A percentile compares a stretch with the other conserved stretches of the same genome.
Evolutionary conservation across 1,284 basidiomycete species (phyloP).

Genomic region (Malassezia yamatoensis): DNA sequence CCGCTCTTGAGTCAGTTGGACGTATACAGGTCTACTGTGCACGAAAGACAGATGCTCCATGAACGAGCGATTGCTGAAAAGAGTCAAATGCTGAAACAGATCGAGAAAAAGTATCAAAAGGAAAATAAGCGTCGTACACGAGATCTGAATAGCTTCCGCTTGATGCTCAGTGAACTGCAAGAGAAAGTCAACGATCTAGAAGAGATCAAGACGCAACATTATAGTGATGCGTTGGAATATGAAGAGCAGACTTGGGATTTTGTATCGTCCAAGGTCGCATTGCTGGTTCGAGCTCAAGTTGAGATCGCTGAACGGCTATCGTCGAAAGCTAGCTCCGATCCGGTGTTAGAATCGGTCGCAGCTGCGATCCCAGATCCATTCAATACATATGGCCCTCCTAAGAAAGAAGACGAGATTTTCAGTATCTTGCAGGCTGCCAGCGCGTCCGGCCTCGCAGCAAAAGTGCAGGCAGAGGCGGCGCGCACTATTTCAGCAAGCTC

Average conservation of each 20-base stretch:
- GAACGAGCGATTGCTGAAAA: slow-evolving; percentile 56
- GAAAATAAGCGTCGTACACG: slow-evolving; percentile 60
- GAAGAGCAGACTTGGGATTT: slow-evolving; percentile 88
- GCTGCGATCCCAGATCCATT: slow-evolving; percentile 84
- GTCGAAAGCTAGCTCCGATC: slow-evolving; percentile 74
- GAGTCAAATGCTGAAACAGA: slow-evolving; percentile 72
- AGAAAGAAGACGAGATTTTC: slow-evolving; percentile 81
- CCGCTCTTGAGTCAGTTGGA: slow-evolving; percentile 75
- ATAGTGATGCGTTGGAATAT: slow-evolving; percentile 74
- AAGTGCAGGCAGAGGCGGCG: no score
- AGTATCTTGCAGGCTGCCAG: slow-evolving; percentile 54
- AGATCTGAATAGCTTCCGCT: slow-evolving; percentile 41
- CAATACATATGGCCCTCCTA: slow-evolving; percentile 76
- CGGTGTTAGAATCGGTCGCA: slow-evolving; percentile 78
- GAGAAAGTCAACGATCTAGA: slow-evolving; percentile 79
- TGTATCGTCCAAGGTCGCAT: slow-evolving; percentile 55
- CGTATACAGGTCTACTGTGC: slow-evolving; percentile 63
- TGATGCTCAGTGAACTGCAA: slow-evolving; percentile 57
- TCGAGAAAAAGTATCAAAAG: slow-evolving; percentile 77
- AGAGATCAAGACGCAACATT: slow-evolving; percentile 66
- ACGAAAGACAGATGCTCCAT: slow-evolving; percentile 47
- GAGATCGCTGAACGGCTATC: slow-evolving; percentile 60
- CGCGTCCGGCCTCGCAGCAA: no score
- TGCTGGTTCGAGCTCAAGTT: slow-evolving; percentile 35
- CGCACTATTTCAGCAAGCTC: no score